These are phyloP conservation scores for Amaranthus hypochondriacus DNA, from an alignment of 148 eudicot genomes.

Conservation along the genomic window DNA sequence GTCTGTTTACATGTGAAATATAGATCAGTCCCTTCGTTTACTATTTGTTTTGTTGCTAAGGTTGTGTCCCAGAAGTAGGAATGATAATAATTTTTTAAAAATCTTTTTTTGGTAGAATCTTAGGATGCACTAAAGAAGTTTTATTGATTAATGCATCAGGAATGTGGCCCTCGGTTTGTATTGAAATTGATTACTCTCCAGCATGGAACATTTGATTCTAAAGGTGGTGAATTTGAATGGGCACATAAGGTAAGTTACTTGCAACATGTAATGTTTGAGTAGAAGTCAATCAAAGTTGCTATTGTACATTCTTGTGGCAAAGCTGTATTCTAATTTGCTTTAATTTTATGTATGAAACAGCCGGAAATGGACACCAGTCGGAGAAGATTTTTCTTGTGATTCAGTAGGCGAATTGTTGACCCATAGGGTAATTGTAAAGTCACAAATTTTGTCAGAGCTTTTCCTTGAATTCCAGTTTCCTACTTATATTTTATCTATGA, in stretches of 20 bases:
- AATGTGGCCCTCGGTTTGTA: constrained; percentile 90
- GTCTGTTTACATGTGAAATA: background rate
- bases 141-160: constrained; percentile 38
- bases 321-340: background rate
- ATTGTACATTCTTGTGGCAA: background rate
- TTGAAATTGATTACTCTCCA: constrained; percentile 73
- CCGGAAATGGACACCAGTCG: constrained; percentile 98
- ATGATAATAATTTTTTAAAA: background rate
- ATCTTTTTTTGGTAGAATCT: background rate
- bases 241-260: constrained; percentile 62
- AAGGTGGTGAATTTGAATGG: constrained; percentile 90
- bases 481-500: background rate
- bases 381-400: constrained; percentile 85
- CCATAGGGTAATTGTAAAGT: constrained; percentile 3
- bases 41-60: no score
- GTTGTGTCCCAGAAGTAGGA: no score
- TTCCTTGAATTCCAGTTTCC: background rate
- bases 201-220: constrained; percentile 88
- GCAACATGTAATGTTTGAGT: background rate
- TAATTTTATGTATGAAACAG: constrained; percentile 32
- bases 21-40: background rate
- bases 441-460: constrained; percentile 9
- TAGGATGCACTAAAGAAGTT: background rate
- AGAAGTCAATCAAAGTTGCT: background rate
- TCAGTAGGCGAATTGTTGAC: background rate